Evolutionary conservation across 768 basidiomycete genomes (phyloP), one percentile per base, ranked within the genome.

Genomic region (Pisolithus marmoratus): DNA sequence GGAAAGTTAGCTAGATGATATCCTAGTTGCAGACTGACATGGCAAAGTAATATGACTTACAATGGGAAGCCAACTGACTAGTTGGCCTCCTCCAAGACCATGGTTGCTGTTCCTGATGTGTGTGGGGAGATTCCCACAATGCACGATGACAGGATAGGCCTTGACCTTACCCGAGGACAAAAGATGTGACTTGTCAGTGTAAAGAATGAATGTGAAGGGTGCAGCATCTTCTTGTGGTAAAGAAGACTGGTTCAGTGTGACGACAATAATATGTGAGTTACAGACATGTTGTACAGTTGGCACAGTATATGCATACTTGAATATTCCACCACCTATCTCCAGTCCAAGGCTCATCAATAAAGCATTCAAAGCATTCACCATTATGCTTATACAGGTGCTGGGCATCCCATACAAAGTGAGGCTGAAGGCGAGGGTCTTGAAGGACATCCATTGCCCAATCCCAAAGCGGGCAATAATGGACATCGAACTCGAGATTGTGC

Each of bases 151-250:
- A 0, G 70, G 72, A 50, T 74, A 70, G 0, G 63, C 73, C 51
- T 72, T 71, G 29, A 58, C 61, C 0, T 67, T 70, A 0, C 72
- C 70, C 50, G 70, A 71, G 1, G 67, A 63, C 5, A 69, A 74
- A 0, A 75, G 59, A 8, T 65, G 57, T 1, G 69, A 67, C 44
- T 74, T 74, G 56, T 74, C 72, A 9, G 72, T 70, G 63, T 74
- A 76, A 0, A 75, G 42, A 26, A 73, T 68, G n/a, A 70, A 59
- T 8, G 52, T 53, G 14, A 72, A 57, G 0, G 70, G 67, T 14
- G 63, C 60, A 0, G 57, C 66, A 20, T 55, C 27, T 38, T 37
- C 24, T 8, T 37, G 14, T 6, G 6, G 38, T 14, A 38, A 38
- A 38, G 9, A 9, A 27, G 27, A 15, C 19, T 38, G 8, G 19